Conservation (phyloP, 2,329 filamentous ascomycete genomes). For the Claviceps purpurea region DNA sequence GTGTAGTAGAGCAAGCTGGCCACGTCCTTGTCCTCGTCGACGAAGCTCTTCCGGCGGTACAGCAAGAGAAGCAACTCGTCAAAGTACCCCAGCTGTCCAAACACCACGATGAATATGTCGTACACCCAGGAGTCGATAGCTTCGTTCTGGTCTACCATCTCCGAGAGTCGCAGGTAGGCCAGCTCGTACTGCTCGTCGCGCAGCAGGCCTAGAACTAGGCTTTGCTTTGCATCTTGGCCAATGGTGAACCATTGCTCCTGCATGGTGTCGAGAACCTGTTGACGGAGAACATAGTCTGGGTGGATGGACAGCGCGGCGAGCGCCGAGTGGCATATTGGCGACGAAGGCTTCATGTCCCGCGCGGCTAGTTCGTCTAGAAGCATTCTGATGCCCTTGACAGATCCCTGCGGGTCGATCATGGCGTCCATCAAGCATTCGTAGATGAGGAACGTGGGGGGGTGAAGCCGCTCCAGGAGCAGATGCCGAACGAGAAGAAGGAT, state of each 20-base stretch:
- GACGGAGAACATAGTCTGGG: slow-evolving; percentile 68
- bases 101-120: slow-evolving; percentile 61
- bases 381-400: slow-evolving; percentile 44
- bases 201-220: slow-evolving; percentile 59
- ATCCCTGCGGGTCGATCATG: slow-evolving; percentile 55
- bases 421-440: slow-evolving; percentile 66
- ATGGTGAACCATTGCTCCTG: slow-evolving; percentile 48
- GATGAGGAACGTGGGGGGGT: slow-evolving; percentile 42
- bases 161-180: slow-evolving; percentile 56
- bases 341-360: slow-evolving; percentile 48
- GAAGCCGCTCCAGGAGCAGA: slow-evolving; percentile 41
- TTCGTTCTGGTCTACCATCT: slow-evolving; percentile 45
- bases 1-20: slow-evolving; percentile 53
- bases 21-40: slow-evolving; percentile 24
- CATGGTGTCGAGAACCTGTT: slow-evolving; percentile 60
- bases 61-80: slow-evolving; percentile 65
- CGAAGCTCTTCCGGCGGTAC: slow-evolving; percentile 33
- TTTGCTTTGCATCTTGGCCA: slow-evolving; percentile 47
- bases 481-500: slow-evolving; percentile 36
- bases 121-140: slow-evolving; percentile 58
- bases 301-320: slow-evolving; percentile 67
- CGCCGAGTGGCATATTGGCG: slow-evolving; percentile 55
- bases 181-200: slow-evolving; percentile 74
- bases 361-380: slow-evolving; percentile 62
- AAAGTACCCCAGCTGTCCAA: slow-evolving; percentile 59